Evolutionary conservation across 1,284 basidiomycete species (phyloP), one percentile per base, ranked within the genome.

Genomic region (Tylopilus microsporus): DNA sequence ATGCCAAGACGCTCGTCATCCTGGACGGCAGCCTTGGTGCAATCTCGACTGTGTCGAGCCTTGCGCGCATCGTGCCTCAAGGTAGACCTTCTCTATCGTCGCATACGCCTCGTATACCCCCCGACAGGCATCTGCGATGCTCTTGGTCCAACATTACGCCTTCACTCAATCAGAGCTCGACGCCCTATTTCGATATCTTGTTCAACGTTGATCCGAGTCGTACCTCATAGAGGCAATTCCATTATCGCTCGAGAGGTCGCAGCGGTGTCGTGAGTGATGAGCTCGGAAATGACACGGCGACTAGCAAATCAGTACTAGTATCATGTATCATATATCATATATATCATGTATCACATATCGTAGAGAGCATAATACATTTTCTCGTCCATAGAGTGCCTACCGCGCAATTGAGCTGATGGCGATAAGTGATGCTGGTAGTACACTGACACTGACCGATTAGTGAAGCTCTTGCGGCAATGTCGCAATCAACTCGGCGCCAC

Each of bases 201-300:
- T 83, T 25, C 82, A 86, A 56, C 68, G 85, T 9, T 85, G 80
- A 62, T 75, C 82, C 25, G 25, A 25, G 25, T 25, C 25, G 2
- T 84, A 85, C 61, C 86, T 89, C 64, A 62, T 89, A 10, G 88
- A 91, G 62, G 83, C 90, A 1, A 76, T 79, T 41, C 82, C 87
- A 1, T 73, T 91, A 25, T 25, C 25, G 25, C 6, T 76, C 82
- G 0, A 90, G 85, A 62, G 89, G 88, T 15, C 76, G 82, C 48
- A 91, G 88, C 63, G 87, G 87, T 12, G 77, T 82, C 39, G 85
- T 91, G 37, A 89, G 83, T 59, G 89, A 89, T 19, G 85, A 89
- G 77, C 25, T 25, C 25, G 25, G 25, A 25, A 25, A 25, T 25
- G 25, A 25, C 25, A 25, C 25, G 25, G 25, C 25, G 25, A 25